Conservation (phyloP, 78 protist species). For the Chrysochromulina parva region DNA sequence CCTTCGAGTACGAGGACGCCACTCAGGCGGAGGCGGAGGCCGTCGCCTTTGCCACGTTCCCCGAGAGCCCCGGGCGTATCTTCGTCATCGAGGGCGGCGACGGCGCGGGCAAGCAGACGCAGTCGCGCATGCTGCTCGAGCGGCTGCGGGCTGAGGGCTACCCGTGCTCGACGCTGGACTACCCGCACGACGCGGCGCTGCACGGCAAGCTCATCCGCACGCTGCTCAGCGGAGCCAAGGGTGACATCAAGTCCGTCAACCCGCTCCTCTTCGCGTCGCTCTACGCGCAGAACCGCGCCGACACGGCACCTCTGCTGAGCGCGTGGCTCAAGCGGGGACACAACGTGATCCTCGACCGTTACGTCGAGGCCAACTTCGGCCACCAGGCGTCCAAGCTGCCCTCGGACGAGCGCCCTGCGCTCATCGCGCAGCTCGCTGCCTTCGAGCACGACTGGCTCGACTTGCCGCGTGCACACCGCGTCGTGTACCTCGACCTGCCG, state of each 20-base stretch:
- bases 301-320: neutral
- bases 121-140: neutral
- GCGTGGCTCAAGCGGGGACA: constrained; percentile 12
- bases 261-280: constrained; percentile 42
- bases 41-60: neutral
- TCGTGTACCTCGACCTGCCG: constrained; percentile 34
- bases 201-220: constrained; percentile 30
- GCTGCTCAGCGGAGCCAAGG: constrained; percentile 10
- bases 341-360: constrained; percentile 45
- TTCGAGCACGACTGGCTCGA: constrained; percentile 34
- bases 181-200: constrained; percentile 40
- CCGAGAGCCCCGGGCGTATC: neutral
- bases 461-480: constrained; percentile 32
- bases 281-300: constrained; percentile 41
- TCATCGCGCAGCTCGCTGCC: neutral
- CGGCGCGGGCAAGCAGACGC: constrained; percentile 57
- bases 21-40: neutral
- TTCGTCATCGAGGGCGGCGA: constrained; percentile 50
- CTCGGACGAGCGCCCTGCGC: neutral
- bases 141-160: constrained; percentile 26
- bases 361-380: constrained; percentile 40
- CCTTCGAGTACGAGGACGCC: neutral
- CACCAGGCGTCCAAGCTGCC: constrained; percentile 33
- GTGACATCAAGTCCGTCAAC: constrained; percentile 14
- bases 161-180: constrained; percentile 28